A percentile compares a stretch with the other conserved stretches of the same genome.
These are phyloP conservation scores for Adansonia digitata DNA, from an alignment of 345 rosid species.

Conservation along the genomic window DNA sequence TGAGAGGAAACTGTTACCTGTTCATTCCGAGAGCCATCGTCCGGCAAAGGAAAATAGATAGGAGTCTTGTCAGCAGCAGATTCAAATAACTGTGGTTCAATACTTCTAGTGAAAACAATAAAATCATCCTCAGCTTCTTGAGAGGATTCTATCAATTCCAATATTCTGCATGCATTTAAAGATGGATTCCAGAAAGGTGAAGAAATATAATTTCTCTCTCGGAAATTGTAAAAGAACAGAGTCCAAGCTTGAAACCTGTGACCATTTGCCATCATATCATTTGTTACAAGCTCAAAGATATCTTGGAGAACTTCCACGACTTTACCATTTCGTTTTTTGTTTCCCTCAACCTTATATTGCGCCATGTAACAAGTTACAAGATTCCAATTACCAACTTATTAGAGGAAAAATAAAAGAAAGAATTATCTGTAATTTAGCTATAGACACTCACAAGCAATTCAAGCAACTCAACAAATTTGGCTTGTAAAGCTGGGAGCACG, in stretches of 20 bases:
- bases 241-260: conserved; percentile 45
- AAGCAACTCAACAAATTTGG: conserved; percentile 58
- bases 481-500: conserved; percentile 59
- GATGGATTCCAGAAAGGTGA: conserved; percentile 8
- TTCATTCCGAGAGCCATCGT: conserved; percentile 54
- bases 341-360: conserved; percentile 51
- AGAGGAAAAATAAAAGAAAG: conserved; percentile 1
- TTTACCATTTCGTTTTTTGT: conserved; percentile 40
- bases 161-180: conserved; percentile 38
- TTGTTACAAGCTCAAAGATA: conserved; percentile 80
- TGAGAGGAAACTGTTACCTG: conserved; percentile 42
- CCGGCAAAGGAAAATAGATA: conserved; percentile 80
- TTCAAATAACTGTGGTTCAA: conserved; percentile 71
- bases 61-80: conserved; percentile 40
- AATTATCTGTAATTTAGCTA: conserved; percentile 1
- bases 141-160: conserved; percentile 37
- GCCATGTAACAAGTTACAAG: conserved; percentile 13
- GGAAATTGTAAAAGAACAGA: conserved; percentile 8
- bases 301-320: conserved; percentile 87
- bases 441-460: conserved; percentile 69
- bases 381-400: not conserved
- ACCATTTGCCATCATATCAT: conserved; percentile 75
- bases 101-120: conserved; percentile 35
- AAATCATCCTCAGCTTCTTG: conserved; percentile 34
- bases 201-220: conserved; percentile 10